phyloP scores from a whole-genome alignment of 805 yeast species.

The Alloascoidea africana region DNA sequence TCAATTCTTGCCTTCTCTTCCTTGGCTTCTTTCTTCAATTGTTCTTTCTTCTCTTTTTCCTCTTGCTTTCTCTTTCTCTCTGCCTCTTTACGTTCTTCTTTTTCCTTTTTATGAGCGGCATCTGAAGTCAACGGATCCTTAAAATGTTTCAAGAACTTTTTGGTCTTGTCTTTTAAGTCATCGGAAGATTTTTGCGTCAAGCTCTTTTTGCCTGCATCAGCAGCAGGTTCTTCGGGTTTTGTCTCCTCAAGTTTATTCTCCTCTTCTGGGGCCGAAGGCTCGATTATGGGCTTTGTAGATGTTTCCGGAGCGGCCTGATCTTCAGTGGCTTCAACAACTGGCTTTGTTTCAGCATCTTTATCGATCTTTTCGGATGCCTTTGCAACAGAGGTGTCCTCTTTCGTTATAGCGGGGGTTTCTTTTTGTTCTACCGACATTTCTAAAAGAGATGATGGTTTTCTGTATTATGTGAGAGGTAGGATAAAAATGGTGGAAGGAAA shows the following conservation, averaged over 20 bases:
- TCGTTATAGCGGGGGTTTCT: neutral
- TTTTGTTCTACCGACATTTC: neutral
- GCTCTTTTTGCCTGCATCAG: neutral
- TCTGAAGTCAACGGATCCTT: too few relatives aligned
- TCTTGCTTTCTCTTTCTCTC: too few relatives aligned
- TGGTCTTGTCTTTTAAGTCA: neutral
- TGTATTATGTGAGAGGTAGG: neutral
- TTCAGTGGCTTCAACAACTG: neutral
- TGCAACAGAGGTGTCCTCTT: neutral
- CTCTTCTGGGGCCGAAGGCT: conserved; percentile 1
- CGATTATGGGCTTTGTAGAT: too few relatives aligned
- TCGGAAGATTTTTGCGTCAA: neutral
- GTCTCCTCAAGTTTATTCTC: neutral
- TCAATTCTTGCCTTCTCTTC: neutral
- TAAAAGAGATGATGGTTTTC: neutral
- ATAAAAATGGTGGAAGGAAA: neutral
- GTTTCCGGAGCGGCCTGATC: too few relatives aligned
- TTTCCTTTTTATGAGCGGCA: too few relatives aligned
- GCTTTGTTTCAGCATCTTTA: neutral
- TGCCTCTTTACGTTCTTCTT: too few relatives aligned
- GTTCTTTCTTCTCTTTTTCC: too few relatives aligned
- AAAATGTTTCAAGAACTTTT: neutral
- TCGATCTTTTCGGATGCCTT: neutral
- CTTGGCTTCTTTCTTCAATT: too few relatives aligned
- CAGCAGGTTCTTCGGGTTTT: neutral